A percentile compares a stretch with the other conserved stretches of the same genome.
Conservation (phyloP, 2,329 filamentous ascomycete genomes). For the Albophoma yamanashiensis region DNA sequence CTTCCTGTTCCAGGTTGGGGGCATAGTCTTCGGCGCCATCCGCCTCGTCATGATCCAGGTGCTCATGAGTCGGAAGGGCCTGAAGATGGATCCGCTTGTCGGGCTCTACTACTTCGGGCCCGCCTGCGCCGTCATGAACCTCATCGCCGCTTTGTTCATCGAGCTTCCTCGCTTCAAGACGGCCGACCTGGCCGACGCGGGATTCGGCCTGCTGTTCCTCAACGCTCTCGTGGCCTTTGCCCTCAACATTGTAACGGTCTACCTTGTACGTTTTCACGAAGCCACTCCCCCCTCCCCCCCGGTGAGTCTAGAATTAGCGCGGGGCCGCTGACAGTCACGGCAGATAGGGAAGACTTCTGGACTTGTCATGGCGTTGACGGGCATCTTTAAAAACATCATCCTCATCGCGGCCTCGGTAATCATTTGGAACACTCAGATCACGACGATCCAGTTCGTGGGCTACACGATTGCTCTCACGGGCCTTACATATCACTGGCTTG, state of each 20-base stretch:
- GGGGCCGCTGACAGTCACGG: slow-evolving; percentile 3
- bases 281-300: not conserved
- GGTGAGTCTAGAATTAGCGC: not conserved
- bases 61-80: slow-evolving; percentile 61
- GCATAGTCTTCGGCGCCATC: slow-evolving; percentile 71
- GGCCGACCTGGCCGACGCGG: slow-evolving; percentile 54
- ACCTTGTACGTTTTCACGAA: slow-evolving; percentile 50
- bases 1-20: slow-evolving; percentile 60
- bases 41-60: slow-evolving; percentile 80
- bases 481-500: slow-evolving; percentile 37
- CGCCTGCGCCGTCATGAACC: slow-evolving; percentile 73
- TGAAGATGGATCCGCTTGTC: slow-evolving; percentile 83
- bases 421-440: slow-evolving; percentile 66
- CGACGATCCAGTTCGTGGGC: slow-evolving; percentile 61
- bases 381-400: slow-evolving; percentile 81
- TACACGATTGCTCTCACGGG: slow-evolving; percentile 58
- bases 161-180: slow-evolving; percentile 58
- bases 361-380: slow-evolving; percentile 74
- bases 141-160: slow-evolving; percentile 55
- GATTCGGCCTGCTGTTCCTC: slow-evolving; percentile 52
- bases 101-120: slow-evolving; percentile 86
- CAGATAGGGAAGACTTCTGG: slow-evolving; percentile 84
- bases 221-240: slow-evolving; percentile 72
- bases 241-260: slow-evolving; percentile 74
- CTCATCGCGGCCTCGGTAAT: slow-evolving; percentile 67